Evolutionary conservation across 2,329 filamentous ascomycete species (phyloP), one percentile per base, ranked within the genome.

Genomic region (Fusarium irregulare): DNA sequence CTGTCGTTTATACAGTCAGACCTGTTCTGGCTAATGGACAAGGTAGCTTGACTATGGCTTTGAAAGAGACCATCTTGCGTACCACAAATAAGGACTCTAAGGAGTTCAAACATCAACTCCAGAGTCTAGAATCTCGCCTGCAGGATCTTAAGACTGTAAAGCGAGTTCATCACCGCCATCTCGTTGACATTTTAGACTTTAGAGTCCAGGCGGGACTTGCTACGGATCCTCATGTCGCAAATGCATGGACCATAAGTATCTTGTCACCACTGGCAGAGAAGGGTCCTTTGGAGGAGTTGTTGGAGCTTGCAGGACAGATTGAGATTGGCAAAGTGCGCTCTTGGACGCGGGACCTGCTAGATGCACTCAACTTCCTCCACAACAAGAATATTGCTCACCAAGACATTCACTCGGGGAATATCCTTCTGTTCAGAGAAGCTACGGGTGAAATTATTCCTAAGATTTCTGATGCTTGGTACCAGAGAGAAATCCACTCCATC

Each of bases 331-430:
- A 91, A 77, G 90, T 94, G 46, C 91, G 94, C 56, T 90, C 93
- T 25, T 98, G 94, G 91, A 96, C 93, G n/a, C 89, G 94, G 63
- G 93, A 97, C 75, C 85, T 99, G 20, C 87, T 99, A 27, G 93
- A 98, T 80, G 96, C 91, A 1, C 83, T 99, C 28, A 92, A 93
- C 62, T 97, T 92, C 77, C 88, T 97, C 55, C 95, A 98, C 80
- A 91, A 91, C 70, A 91, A 92, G 76, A 93, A 93, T 21, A 86
- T 98, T 60, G 85, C 93, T 25, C 96, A 98, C 79, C 92, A 93
- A 76, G 89, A 92, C 75, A 89, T 98, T 20, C 93, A 97, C 76
- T 85, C 91, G 14, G 86, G 88, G 20, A 97, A 97, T 69, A 86
- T 98, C 48, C 85, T 98, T 6, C 81, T 98, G 7, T 93, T 92